Conservation (phyloP, 768 basidiomycete species). For the Mycena polygramma region DNA sequence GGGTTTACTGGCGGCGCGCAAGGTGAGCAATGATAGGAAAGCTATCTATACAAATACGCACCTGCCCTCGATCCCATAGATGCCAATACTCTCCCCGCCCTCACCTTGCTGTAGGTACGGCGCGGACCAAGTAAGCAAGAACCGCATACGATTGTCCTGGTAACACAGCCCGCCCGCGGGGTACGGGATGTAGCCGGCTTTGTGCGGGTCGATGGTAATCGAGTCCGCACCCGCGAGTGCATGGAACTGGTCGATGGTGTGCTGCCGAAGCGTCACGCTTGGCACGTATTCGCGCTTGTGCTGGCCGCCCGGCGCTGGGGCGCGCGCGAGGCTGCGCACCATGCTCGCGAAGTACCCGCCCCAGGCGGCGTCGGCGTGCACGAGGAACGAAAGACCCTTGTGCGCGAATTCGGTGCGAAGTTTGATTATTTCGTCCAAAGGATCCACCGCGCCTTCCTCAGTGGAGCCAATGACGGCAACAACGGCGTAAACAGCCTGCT, state of each 20-base stretch:
- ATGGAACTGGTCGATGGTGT: constrained; percentile 3
- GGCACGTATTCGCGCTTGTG: background rate
- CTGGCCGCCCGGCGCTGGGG: background rate
- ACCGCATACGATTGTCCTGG: constrained; percentile 52
- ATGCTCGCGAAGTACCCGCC: constrained; percentile 59
- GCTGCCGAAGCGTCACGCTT: background rate
- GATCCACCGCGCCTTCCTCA: constrained; percentile 60
- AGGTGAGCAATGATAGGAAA: no score
- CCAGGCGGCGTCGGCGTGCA: constrained; percentile 63
- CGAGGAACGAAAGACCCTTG: constrained; percentile 53
- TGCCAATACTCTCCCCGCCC: constrained; percentile 52
- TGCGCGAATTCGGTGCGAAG: constrained; percentile 47
- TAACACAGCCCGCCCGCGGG: constrained; percentile 59
- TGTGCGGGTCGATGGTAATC: constrained; percentile 57
- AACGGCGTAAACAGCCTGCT: constrained; percentile 54
- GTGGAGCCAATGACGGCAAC: constrained; percentile 60
- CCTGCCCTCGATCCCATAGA: constrained; percentile 65
- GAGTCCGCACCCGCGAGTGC: constrained; percentile 29
- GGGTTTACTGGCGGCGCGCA: constrained; percentile 52
- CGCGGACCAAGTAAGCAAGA: constrained; percentile 54
- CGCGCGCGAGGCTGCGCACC: constrained; percentile 20
- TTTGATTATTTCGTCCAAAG: constrained; percentile 51
- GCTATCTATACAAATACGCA: constrained; percentile 29
- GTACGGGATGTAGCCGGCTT: constrained; percentile 58
- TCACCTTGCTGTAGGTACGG: constrained; percentile 44